Evolutionary conservation across 805 yeast species (phyloP).

Genomic region (Kuraishia molischiana): DNA sequence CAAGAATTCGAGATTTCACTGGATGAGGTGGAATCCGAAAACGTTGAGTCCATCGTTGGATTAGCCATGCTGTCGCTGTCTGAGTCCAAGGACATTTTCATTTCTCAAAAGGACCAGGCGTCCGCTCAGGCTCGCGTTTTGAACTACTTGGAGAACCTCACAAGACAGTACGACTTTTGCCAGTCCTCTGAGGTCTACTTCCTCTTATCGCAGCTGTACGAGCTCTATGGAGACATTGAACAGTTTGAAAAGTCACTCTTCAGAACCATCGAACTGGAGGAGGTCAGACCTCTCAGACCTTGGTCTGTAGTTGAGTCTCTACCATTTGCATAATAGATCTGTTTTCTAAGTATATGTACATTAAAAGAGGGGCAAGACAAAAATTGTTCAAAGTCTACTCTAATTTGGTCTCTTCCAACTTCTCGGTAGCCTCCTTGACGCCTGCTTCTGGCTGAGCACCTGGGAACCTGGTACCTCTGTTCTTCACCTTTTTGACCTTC

Average conservation of each 20-base stretch:
- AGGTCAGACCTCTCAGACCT: conserved; percentile 42
- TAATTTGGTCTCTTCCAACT: conserved; percentile 27
- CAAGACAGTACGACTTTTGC: conserved; percentile 28
- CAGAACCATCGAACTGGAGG: conserved; percentile 58
- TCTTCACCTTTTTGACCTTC: conserved; percentile 69
- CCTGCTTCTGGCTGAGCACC: conserved; percentile 35
- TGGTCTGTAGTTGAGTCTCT: conserved; percentile 2
- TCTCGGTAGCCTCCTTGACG: conserved; percentile 13
- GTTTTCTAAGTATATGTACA: too few species aligned
- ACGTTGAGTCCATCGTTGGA: conserved; percentile 45
- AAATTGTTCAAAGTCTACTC: conserved; percentile 8
- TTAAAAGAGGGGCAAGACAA: too few species aligned
- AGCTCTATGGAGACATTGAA: conserved; percentile 10
- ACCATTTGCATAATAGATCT: background rate
- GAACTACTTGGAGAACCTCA: conserved; percentile 29
- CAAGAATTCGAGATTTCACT: conserved; percentile 58
- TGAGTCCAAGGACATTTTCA: conserved; percentile 29
- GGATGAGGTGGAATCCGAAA: conserved; percentile 32
- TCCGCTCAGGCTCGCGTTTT: conserved; percentile 55
- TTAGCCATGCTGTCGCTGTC: conserved; percentile 38
- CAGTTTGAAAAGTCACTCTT: conserved; percentile 41
- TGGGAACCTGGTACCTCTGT: conserved; percentile 87
- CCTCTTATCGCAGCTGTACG: conserved; percentile 55
- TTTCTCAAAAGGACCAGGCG: conserved; percentile 42
- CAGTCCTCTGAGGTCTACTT: conserved; percentile 57